Evolutionary conservation across 2,329 filamentous ascomycete genomes (phyloP).

Genomic region (Penicillium crustosum): DNA sequence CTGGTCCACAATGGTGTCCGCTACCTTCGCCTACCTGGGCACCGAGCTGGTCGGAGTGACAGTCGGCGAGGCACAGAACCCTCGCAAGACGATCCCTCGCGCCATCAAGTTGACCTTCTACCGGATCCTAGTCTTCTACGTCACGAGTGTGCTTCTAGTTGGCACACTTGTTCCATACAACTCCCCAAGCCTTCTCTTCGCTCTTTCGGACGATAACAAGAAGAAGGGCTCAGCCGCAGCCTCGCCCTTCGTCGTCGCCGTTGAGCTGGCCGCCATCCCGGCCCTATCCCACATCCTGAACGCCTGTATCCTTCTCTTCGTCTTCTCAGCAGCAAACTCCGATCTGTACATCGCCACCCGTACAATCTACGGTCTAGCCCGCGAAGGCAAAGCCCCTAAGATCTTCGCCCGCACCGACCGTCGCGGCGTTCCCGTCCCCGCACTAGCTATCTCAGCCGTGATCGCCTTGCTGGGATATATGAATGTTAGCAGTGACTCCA

Average conservation of each 20-base stretch:
- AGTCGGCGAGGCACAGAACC: conserved; percentile 76
- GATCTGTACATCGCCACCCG: conserved; percentile 75
- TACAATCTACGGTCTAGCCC: conserved; percentile 70
- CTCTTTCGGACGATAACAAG: conserved; percentile 23
- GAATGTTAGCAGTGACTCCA: conserved; percentile 60
- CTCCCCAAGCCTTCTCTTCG: conserved; percentile 57
- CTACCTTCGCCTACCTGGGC: conserved; percentile 76
- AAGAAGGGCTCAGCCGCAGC: conserved; percentile 57
- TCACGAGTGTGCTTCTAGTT: conserved; percentile 69
- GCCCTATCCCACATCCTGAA: conserved; percentile 68
- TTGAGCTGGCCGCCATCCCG: conserved; percentile 62
- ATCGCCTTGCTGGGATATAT: conserved; percentile 69
- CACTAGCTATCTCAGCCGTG: conserved; percentile 60
- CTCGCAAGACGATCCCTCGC: conserved; percentile 70
- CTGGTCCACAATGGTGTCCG: conserved; percentile 72
- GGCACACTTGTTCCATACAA: conserved; percentile 77
- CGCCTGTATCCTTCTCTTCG: conserved; percentile 71
- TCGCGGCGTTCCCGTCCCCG: conserved; percentile 68
- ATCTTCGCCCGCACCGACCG: conserved; percentile 71
- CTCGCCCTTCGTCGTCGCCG: conserved; percentile 74
- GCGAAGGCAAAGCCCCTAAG: conserved; percentile 68
- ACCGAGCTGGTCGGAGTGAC: conserved; percentile 77
- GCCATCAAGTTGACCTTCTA: conserved; percentile 80
- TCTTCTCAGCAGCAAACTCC: conserved; percentile 74
- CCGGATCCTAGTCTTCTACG: conserved; percentile 79